Evolutionary conservation across 768 basidiomycete genomes (phyloP), one percentile per base, ranked within the genome.

Genomic region (Podaxis mareebaensis): DNA sequence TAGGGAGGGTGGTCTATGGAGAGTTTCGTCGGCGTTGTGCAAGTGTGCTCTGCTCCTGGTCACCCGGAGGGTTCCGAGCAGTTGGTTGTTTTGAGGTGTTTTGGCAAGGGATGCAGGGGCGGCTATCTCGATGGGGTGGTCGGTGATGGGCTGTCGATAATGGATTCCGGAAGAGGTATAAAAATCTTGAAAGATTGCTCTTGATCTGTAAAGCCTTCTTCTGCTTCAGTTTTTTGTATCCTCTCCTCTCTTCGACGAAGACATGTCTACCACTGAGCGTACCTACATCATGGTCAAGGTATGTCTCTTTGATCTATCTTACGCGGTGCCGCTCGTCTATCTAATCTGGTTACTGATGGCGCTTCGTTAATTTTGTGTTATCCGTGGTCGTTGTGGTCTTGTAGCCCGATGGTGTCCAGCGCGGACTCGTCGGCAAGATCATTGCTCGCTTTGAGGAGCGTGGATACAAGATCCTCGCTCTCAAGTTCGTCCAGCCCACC

Each of bases 281-380:
- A 96, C 96, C 78, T 98, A 96, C 83, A 99, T 99, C 84, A 98
- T 98, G 96, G 86, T 99, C 90, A 99, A 98, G 95, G 93, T 89
- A 42, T 36, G 24, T 1, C 28, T 3, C 28, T 46, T 7, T 46
- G 17, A 36, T 36, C 30, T n/a, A 33, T 33, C 33, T 33, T 8
- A 10, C 33, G 8, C 33, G 8, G 8, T 20, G 44, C n/a, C 51
- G 24, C 24, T 28, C 39, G 11, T 40, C 38, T 51, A 61, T 63
- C 61, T 56, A 57, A 49, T 57, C 46, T 60, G 53, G 44, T 40
- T 72, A 69, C 13, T 22, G 22, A 22, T n/a, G 28, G 12, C 55
- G 30, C 3, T 46, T 20, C n/a, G 4, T 48, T 59, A 26, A 59
- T 12, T 38, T 30, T 36, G 3, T 4, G 24, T 58, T 17, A 28